A percentile compares a stretch with the other conserved stretches of the same genome.
Evolutionary conservation across 1,139 yeast genomes (phyloP).

Genomic region (Arxiozyma heterogenica): DNA sequence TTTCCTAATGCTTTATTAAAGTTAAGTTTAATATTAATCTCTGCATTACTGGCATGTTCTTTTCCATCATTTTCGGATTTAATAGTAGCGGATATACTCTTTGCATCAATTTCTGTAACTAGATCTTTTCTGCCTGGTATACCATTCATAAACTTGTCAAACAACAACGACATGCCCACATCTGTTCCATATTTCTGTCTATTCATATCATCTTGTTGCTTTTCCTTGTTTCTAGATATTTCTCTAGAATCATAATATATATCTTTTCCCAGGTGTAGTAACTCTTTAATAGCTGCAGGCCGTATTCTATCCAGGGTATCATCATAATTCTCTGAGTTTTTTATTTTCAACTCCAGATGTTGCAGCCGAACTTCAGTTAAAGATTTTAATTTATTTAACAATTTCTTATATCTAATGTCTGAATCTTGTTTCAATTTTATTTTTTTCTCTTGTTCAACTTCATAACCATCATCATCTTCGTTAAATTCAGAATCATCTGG

Average conservation of each 20-base stretch:
- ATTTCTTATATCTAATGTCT: conserved; percentile 21
- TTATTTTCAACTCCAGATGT: conserved; percentile 16
- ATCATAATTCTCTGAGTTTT: conserved; percentile 20
- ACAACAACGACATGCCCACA: not conserved
- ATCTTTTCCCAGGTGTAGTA: conserved; percentile 19
- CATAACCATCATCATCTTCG: conserved; percentile 25
- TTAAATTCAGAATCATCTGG: conserved; percentile 10
- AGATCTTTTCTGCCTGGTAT: not conserved
- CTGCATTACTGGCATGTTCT: not conserved
- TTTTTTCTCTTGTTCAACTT: conserved; percentile 22
- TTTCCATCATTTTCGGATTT: not conserved
- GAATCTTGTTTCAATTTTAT: conserved; percentile 22
- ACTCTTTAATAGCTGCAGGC: conserved; percentile 19
- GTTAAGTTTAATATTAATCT: conserved; percentile 20
- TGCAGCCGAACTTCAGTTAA: conserved; percentile 20
- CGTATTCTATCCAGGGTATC: conserved; percentile 11
- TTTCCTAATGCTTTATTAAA: conserved; percentile 14
- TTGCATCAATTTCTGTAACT: not conserved
- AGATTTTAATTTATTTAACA: conserved; percentile 14
- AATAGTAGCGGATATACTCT: not conserved
- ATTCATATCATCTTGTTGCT: conserved; percentile 16
- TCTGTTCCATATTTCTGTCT: conserved; percentile 12
- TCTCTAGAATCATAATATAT: conserved; percentile 24
- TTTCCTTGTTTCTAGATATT: conserved; percentile 20
- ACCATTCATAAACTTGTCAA: not conserved